phyloP scores from a whole-genome alignment of 202 grass and related monocot species.

The Bolboschoenoplectus hybrid region DNA sequence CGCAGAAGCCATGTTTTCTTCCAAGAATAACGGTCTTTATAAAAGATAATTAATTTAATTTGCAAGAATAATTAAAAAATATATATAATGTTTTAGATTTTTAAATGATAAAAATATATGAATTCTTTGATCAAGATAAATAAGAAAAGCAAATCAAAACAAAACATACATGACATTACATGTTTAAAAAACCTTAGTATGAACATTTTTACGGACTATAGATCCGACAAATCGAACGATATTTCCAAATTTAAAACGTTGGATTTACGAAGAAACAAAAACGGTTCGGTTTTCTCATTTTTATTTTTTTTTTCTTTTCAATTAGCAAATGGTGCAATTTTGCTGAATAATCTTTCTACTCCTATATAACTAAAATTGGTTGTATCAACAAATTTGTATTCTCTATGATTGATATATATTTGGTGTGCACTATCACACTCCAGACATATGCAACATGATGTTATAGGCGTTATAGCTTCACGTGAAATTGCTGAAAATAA shows the following conservation, averaged over 20 bases:
- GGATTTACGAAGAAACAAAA: too few species aligned
- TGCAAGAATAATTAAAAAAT: neutral
- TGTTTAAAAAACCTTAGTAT: too few species aligned
- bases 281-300: too few species aligned
- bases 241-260: too few species aligned
- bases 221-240: too few species aligned
- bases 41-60: neutral
- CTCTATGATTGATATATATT: constrained; percentile 15
- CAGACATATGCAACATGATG: neutral
- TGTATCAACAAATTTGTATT: neutral
- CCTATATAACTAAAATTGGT: neutral
- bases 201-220: too few species aligned
- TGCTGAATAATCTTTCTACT: neutral
- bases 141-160: too few species aligned
- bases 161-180: too few species aligned
- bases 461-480: constrained; percentile 28
- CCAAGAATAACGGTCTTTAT: neutral
- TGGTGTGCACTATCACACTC: neutral
- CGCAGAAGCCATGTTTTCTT: neutral
- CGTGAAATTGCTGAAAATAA: constrained; percentile 23
- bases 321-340: neutral
- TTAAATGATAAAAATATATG: too few species aligned
- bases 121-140: too few species aligned
- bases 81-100: too few species aligned
- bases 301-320: neutral